These are phyloP conservation scores for Cercospora sp. DNA, from an alignment of 2,329 filamentous ascomycete species.

Conservation along the genomic window DNA sequence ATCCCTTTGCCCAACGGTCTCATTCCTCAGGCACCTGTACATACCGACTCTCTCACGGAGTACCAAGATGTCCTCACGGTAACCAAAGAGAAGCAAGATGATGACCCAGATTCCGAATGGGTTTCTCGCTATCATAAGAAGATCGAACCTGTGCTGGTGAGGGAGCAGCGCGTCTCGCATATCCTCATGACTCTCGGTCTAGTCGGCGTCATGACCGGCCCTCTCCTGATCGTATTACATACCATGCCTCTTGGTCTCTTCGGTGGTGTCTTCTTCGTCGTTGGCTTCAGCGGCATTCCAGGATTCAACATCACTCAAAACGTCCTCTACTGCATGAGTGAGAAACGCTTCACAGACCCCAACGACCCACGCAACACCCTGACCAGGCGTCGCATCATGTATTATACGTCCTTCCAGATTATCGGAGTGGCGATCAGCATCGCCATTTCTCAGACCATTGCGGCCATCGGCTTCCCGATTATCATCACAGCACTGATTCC, in stretches of 20 bases:
- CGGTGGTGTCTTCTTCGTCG: conserved; percentile 59
- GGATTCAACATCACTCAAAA: conserved; percentile 57
- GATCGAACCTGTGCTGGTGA: conserved; percentile 50
- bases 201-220: conserved; percentile 59
- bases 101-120: conserved; percentile 41
- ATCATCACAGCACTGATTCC: conserved; percentile 60
- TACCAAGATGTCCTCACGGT: conserved; percentile 45
- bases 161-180: conserved; percentile 59
- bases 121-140: conserved; percentile 47
- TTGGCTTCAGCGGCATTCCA: conserved; percentile 55
- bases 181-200: conserved; percentile 57
- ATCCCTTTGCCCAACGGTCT: conserved; percentile 60
- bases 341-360: conserved; percentile 50
- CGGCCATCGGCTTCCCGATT: conserved; percentile 60
- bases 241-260: conserved; percentile 38
- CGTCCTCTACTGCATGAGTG: conserved; percentile 51
- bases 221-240: conserved; percentile 37
- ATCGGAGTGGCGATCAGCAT: conserved; percentile 56
- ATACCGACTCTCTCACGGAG: conserved; percentile 54
- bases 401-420: conserved; percentile 55
- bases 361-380: conserved; percentile 51
- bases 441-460: conserved; percentile 61
- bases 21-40: conserved; percentile 61
- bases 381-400: conserved; percentile 48
- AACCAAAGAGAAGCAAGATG: conserved; percentile 47